Conservation (phyloP, 176 grass and related monocot species). For the Lolium perenne region DNA sequence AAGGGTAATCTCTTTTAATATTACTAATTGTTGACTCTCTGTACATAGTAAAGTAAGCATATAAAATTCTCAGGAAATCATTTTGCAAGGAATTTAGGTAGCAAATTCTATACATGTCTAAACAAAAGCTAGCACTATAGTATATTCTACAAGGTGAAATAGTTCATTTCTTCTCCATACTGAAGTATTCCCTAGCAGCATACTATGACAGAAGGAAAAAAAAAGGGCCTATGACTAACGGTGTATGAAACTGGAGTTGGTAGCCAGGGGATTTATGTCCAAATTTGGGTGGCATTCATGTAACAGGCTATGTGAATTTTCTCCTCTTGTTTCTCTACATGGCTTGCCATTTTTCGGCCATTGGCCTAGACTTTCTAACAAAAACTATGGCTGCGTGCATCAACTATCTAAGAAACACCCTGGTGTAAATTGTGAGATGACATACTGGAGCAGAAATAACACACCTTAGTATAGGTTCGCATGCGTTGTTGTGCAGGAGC, state of each 20-base stretch:
- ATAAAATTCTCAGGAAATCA: conserved; percentile 13
- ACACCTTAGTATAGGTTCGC: conserved; percentile 87
- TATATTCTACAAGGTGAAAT: conserved; percentile 29
- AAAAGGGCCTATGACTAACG: not conserved
- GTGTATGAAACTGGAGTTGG: not conserved
- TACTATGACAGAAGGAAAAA: conserved; percentile 14
- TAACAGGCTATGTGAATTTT: not conserved
- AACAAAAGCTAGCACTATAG: not conserved
- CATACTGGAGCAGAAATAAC: conserved; percentile 32
- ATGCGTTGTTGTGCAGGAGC: conserved; percentile 68
- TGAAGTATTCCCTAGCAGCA: not conserved
- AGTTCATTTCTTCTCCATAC: conserved; percentile 12
- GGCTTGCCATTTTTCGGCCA: not conserved
- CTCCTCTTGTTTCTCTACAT: not conserved
- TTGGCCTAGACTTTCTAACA: not conserved
- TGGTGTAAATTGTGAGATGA: conserved; percentile 27
- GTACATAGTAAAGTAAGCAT: not conserved
- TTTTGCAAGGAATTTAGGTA: conserved; percentile 4
- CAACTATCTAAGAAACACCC: conserved; percentile 14
- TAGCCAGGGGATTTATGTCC: not conserved
- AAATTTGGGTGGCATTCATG: not conserved
- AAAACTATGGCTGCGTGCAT: not conserved
- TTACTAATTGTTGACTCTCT: not conserved
- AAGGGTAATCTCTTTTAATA: conserved; percentile 4
- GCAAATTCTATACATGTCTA: not conserved